Evolutionary conservation across 2,329 filamentous ascomycete genomes (phyloP), one percentile per base, ranked within the genome.

Genomic region (Cercospora beticola): DNA sequence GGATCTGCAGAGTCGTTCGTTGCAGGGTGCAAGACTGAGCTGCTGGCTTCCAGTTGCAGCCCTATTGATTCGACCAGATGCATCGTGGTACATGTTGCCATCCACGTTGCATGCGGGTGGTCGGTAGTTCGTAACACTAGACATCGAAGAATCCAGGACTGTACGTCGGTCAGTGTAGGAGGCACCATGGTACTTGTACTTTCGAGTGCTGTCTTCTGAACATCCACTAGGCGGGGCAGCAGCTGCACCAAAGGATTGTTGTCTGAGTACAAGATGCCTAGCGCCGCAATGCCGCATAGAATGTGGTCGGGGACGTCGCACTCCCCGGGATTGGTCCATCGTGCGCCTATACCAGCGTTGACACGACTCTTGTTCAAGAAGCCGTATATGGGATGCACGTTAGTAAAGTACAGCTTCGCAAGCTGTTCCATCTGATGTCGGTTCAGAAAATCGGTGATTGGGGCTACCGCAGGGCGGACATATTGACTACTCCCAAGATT

Each of bases 1-100:
- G 73, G 68, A 65, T 74, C 73, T 26, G 70, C 69, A 18, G 67
- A 64, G 23, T 73, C 73, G 49, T 65, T 73, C 12, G 71, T 65
- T 2, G 71, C 66, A 7, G 75, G 72, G 67, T 73, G 74, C n/a
- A 77, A 57, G 10, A 77, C 68, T 26, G 73, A 71, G 46, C 71
- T 75, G 62, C 72, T 76, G 40, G 71, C 75, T 66, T 85, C 83
- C 4, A 77, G 77, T 23, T 85, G 82, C 1, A 86, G 67, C 0
- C 83, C 82, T 1, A 84, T 82, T 3, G 86, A 85, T 72, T 88
- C 87, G 2, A 86, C 79, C 61, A 88, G 80, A 71, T 88, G 87
- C 84, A 88, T 86, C 21, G 86, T 76, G 0, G 82, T 84, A 68
- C 83, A 87, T 70, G 84, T 87, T 0, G 86, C 85, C 78, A 88